A percentile compares a stretch with the other conserved stretches of the same genome.
These are phyloP conservation scores for Yamadazyma blattariae DNA, from an alignment of 1,139 yeast genomes.

Conservation along the genomic window DNA sequence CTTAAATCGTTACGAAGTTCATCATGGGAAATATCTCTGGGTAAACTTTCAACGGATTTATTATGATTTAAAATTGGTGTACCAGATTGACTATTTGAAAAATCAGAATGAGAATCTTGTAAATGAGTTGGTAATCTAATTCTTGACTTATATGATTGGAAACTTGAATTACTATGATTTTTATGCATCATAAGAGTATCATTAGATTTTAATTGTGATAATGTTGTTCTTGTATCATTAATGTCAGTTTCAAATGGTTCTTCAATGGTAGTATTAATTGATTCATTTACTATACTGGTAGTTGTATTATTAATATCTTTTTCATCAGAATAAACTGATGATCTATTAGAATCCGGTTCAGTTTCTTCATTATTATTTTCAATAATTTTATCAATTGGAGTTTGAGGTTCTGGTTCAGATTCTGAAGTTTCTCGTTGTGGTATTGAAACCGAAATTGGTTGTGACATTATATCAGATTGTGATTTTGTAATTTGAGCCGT, in stretches of 20 bases:
- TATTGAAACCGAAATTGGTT: no score
- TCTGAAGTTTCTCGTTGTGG: no score
- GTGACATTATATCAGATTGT: no score
- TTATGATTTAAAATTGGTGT: not conserved
- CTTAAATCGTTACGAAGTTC: constrained; percentile 1
- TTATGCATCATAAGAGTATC: constrained; percentile 6
- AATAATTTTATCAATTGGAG: no score
- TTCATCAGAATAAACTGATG: constrained; percentile 21
- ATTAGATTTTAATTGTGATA: constrained; percentile 6
- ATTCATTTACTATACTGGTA: constrained; percentile 4
- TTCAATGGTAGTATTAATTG: constrained; percentile 6
- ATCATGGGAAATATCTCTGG: not conserved
- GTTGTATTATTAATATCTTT: constrained; percentile 6
- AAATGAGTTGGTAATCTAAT: constrained; percentile 28
- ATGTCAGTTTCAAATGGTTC: constrained; percentile 3
- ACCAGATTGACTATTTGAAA: not conserved
- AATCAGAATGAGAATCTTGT: constrained; percentile 4
- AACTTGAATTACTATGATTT: constrained; percentile 26
- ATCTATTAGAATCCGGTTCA: constrained; percentile 13
- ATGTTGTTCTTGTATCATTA: not conserved
- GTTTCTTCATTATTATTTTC: no score
- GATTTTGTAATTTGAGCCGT: no score
- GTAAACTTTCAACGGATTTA: not conserved
- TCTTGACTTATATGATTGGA: constrained; percentile 30
- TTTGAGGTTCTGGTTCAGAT: no score